Evolutionary conservation across 768 basidiomycete genomes (phyloP), one percentile per base, ranked within the genome.

Genomic region (Kwoniella heveanensis): DNA sequence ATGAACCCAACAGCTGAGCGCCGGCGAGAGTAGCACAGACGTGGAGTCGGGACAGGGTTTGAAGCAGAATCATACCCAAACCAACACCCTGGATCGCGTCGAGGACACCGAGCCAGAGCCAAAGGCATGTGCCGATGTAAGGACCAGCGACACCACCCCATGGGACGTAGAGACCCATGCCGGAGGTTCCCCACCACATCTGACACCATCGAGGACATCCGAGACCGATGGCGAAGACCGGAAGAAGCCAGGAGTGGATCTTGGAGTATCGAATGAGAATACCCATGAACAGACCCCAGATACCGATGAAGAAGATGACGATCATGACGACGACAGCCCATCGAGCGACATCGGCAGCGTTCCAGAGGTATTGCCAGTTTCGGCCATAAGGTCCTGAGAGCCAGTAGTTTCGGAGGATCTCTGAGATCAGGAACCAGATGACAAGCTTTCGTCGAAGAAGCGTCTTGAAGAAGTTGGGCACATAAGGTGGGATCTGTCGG

Each of bases 151-250:
- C 76, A 12, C 93, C 92, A 1, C 90, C 93, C 93, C 93, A 96
- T 4, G 93, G 92, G 62, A 96, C 88, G 77, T 95, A 96, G 17
- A 93, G 81, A 3, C 91, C 93, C 48, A 96, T 85, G 30, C 91
- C 92, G 4, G 92, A 95, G 9, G 92, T 93, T 72, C 93, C 92
- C 93, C 93, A 96, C 51, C 93, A 81, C 87, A 93, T 95, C 83
- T 95, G 93, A 83, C 93, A 95, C 93, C 93, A 96, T 73, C 91
- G 82, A 12, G 93, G 93, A 27, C 91, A 91, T 48, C 93, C 93
- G 57, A 96, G 85, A 73, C 93, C 93, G 53, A 96, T 92, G 7
- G 93, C 93, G 74, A 96, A 96, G 8, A 96, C 91, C 50, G 93
- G 91, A 44, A 96, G 82, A 21, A 96, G 82, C 93, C 93, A 96